Percentiles rank a stretch among this genome's conserved stretches.
Evolutionary conservation across 345 rosid genomes (phyloP).

Genomic region (Dimocarpus longan): DNA sequence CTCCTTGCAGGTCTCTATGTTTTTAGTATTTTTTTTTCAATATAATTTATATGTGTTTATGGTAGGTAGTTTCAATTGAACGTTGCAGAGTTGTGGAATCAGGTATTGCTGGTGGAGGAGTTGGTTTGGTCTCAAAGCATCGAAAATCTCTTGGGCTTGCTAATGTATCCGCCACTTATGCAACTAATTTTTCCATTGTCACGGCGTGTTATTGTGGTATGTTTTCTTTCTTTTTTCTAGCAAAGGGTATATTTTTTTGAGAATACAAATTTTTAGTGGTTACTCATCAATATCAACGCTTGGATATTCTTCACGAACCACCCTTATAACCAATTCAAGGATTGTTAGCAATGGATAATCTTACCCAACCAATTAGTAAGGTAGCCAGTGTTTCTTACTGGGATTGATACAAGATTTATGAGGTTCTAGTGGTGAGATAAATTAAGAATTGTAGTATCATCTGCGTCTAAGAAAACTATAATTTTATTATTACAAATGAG

Average conservation of each 20-base stretch:
- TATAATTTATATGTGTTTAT: too few relatives aligned
- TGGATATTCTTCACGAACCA: too few relatives aligned
- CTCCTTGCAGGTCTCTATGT: conserved; percentile 60
- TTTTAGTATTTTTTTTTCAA: too few relatives aligned
- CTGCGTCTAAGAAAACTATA: not conserved
- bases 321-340: too few relatives aligned
- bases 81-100: conserved; percentile 4
- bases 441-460: too few relatives aligned
- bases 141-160: conserved; percentile 60
- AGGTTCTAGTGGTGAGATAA: not conserved
- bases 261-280: too few relatives aligned
- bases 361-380: too few relatives aligned
- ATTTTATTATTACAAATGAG: not conserved
- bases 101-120: conserved; percentile 74
- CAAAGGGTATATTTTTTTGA: too few relatives aligned
- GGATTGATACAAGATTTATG: not conserved
- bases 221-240: not conserved
- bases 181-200: conserved; percentile 71
- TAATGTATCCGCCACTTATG: conserved; percentile 61
- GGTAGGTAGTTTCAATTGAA: too few relatives aligned
- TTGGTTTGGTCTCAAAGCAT: conserved; percentile 66
- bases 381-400: too few relatives aligned
- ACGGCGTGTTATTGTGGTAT: conserved; percentile 82
- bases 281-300: too few relatives aligned
- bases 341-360: too few relatives aligned